Evolutionary conservation across 2,329 filamentous ascomycete genomes (phyloP), one percentile per base, ranked within the genome.

Genomic region (Penicillium hesseltinei): DNA sequence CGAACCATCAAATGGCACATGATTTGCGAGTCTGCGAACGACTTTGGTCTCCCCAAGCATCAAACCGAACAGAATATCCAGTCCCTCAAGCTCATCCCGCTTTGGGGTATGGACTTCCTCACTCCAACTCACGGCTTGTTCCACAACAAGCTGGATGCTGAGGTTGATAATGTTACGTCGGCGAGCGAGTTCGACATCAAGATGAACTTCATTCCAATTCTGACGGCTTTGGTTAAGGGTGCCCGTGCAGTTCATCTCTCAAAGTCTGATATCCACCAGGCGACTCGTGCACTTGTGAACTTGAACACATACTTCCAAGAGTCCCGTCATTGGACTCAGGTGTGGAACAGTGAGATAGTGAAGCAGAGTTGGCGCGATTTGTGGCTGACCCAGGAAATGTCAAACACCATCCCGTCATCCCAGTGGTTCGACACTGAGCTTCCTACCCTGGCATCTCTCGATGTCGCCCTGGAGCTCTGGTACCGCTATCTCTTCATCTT

Each of bases 1-100:
- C 73, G 74, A 43, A 82, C 80, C 0, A 81, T 84, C 61, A 78
- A 80, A 55, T 82, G 81, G 72, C 81, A 84, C 62, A 81, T 83
- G 62, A 71, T 84, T 43, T 80, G 79, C 48, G 81, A 84, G 69
- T 80, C 80, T 6, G 81, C 81, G 9, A 82, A 82, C 62, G 81
- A 84, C 58, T 84, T 78, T 59, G 81, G 81, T 31, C 75, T 82
- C 21, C 81, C 81, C 6, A 78, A 81, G 19, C 81, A 82, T 67
- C 81, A 84, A 66, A 80, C 81, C 0, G 81, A 84, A 69, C 77
- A 77, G 62, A 83, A 82, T 56, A 76, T 84, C 10, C 79, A 82
- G 63, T 82, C 81, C 0, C 67, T 84, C 56, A 83, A 82, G 61
- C 72, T 82, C 19, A 72, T 84, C 36, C 81, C 81, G 3, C 74